phyloP scores from a whole-genome alignment of 371 early-diverging fungal genomes.

The Quaeritorhiza haematococci region DNA sequence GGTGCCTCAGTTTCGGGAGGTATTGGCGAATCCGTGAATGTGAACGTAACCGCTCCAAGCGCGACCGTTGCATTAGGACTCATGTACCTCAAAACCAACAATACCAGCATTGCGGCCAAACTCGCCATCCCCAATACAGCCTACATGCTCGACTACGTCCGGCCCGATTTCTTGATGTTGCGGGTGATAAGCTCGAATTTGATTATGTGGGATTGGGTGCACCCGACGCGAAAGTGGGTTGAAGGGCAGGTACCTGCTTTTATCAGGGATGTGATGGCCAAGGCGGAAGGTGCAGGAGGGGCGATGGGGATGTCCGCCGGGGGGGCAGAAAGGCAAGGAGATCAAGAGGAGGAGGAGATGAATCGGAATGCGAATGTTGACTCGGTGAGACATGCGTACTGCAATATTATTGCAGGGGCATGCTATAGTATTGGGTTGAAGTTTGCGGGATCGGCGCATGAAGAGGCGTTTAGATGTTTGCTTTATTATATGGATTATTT shows the following conservation, averaged over 20 bases:
- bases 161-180: slow-evolving; percentile 67
- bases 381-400: slow-evolving; percentile 55
- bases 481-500: slow-evolving; percentile 48
- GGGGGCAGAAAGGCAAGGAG: not conserved
- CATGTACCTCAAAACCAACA: slow-evolving; percentile 75
- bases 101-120: slow-evolving; percentile 53
- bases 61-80: slow-evolving; percentile 79
- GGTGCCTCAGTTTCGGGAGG: too few relatives aligned
- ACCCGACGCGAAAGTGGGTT: slow-evolving; percentile 63
- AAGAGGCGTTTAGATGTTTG: slow-evolving; percentile 44
- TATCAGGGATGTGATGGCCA: slow-evolving; percentile 45
- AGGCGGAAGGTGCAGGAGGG: not conserved
- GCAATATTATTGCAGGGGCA: slow-evolving; percentile 67
- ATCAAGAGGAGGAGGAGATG: not conserved
- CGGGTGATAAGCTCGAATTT: slow-evolving; percentile 61
- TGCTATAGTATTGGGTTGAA: slow-evolving; percentile 74
- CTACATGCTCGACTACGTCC: slow-evolving; percentile 59
- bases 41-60: slow-evolving; percentile 58
- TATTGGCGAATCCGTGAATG: slow-evolving; percentile 18
- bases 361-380: slow-evolving; percentile 10
- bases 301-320: not conserved
- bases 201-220: slow-evolving; percentile 67
- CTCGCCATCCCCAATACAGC: slow-evolving; percentile 54
- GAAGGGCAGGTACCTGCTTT: slow-evolving; percentile 61
- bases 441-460: slow-evolving; percentile 70